Conservation (phyloP, 108 stramenopile species). For the Asterionellopsis glacialis region DNA sequence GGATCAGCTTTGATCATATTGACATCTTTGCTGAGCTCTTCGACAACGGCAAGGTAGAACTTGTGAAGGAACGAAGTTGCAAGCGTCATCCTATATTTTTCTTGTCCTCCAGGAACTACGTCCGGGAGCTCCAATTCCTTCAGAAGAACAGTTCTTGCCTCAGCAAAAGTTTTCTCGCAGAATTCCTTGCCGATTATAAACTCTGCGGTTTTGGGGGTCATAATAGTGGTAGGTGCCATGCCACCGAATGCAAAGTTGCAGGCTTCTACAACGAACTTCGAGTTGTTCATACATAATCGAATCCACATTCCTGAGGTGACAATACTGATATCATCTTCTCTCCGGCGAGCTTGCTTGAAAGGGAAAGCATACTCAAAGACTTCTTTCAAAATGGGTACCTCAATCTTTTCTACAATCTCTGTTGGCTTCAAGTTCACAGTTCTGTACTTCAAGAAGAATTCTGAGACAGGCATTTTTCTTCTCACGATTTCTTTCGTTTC, state of each 20-base stretch:
- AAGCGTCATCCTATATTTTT: slow-evolving; percentile 83
- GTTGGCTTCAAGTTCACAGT: slow-evolving; percentile 67
- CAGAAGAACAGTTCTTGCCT: slow-evolving; percentile 53
- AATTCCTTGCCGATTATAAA: slow-evolving; percentile 63
- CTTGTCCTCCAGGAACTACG: slow-evolving; percentile 88
- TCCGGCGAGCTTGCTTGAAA: slow-evolving; percentile 90
- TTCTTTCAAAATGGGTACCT: slow-evolving; percentile 60
- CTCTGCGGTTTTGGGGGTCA: slow-evolving; percentile 65
- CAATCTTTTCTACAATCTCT: slow-evolving; percentile 80
- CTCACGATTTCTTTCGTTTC: slow-evolving; percentile 20
- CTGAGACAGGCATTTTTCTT: slow-evolving; percentile 62
- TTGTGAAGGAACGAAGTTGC: slow-evolving; percentile 88
- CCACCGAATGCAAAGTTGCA: slow-evolving; percentile 86
- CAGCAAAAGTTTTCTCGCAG: slow-evolving; percentile 44
- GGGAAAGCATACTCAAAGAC: slow-evolving; percentile 84
- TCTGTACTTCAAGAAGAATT: slow-evolving; percentile 89
- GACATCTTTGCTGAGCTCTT: slow-evolving; percentile 51
- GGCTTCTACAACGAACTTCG: slow-evolving; percentile 51
- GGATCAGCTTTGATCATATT: slow-evolving; percentile 15
- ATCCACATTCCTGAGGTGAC: slow-evolving; percentile 87
- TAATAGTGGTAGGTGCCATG: slow-evolving; percentile 86
- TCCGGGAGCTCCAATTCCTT: slow-evolving; percentile 78
- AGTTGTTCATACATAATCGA: background rate
- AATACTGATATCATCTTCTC: slow-evolving; percentile 96
- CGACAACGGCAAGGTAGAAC: slow-evolving; percentile 64